Base-by-base conservation (phyloP, 2,329 filamentous ascomycete species). In the Trichophyton simii region DNA sequence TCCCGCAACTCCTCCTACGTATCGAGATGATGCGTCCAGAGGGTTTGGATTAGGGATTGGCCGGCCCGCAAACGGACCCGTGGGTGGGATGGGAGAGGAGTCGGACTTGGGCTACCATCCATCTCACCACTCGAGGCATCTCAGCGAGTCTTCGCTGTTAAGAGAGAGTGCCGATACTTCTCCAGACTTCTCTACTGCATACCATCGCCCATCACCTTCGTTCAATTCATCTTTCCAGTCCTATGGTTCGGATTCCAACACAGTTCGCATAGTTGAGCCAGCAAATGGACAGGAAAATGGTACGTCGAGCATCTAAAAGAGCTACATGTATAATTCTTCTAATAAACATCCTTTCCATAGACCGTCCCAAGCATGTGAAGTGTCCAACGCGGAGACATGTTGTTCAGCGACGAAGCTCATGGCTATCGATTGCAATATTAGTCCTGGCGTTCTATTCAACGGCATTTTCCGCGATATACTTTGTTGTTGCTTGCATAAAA, bases 401-500 rank as follows among this genome's bases (percentile, higher is more conserved):
- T 50, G 64, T 70, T 18, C 68, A 75, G 58, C 62, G 68, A 44
- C 66, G 71, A 36, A 66, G 71, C 46, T 69, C 73, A 20, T 72
- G 73, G 72, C 59, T 75, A 22, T 69, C 73, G 18, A 50, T 72
- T 3, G 70, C 70, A 0, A 69, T 75, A n/a, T 60, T 75, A 28
- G 41, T 74, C 3, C 67, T 76, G 3, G 71, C 73, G 1, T 61
- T 75, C 11, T 76, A 75, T 61, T 69, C 73, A 3, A 75, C 72
- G 4, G 46, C 71, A 0, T 66, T 74, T 36, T 76, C 74, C 0
- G 71, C 79, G 0, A 72, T 88, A n/a, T 90, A 85, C 77, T 74
- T 91, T 0, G 73, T 80, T 0, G 77, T 86, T 3, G 84, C 87
- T 0, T 72, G 88, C 9, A 68, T 76, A 0, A 84, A 84, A 62